Conservation (phyloP, 345 rosid species). For the Cardamine chenopodiifolia region DNA sequence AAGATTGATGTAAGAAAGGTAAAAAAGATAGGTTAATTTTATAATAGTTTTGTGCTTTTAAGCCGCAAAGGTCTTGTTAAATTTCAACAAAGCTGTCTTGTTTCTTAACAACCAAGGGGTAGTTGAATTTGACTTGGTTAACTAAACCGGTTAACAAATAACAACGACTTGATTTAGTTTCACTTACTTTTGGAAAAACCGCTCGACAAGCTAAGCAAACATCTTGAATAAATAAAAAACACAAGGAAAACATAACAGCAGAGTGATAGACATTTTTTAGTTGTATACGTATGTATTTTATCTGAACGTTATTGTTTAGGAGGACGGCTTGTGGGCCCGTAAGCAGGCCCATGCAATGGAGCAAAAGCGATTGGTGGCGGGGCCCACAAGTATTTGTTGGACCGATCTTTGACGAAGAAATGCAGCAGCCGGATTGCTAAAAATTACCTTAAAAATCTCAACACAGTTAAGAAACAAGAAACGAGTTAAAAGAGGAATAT, state of each 20-base stretch:
- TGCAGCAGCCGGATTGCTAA: conserved; percentile 8
- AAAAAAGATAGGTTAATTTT: not conserved
- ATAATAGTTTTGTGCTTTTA: conserved; percentile 11
- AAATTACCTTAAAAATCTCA: not conserved
- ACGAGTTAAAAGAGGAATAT: not conserved
- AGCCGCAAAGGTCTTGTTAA: conserved; percentile 30
- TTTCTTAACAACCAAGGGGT: conserved; percentile 11
- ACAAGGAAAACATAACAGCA: too few species aligned
- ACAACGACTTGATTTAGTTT: not conserved
- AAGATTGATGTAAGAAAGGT: conserved; percentile 9
- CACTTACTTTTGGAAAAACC: not conserved
- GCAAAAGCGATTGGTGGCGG: conserved; percentile 14
- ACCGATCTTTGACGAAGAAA: conserved; percentile 24
- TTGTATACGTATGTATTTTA: not conserved
- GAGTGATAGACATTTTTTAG: too few species aligned
- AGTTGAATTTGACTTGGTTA: not conserved
- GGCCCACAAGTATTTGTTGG: conserved; percentile 6
- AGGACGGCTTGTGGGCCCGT: conserved; percentile 24
- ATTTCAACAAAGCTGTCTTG: not conserved
- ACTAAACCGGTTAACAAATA: conserved; percentile 4
- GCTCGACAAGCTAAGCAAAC: not conserved
- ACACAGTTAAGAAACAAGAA: not conserved
- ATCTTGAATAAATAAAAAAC: not conserved
- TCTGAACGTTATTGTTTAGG: conserved; percentile 1
- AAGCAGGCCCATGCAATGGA: not conserved